phyloP scores from a whole-genome alignment of 2,329 filamentous ascomycete genomes.

The Sporothrix globosa region DNA sequence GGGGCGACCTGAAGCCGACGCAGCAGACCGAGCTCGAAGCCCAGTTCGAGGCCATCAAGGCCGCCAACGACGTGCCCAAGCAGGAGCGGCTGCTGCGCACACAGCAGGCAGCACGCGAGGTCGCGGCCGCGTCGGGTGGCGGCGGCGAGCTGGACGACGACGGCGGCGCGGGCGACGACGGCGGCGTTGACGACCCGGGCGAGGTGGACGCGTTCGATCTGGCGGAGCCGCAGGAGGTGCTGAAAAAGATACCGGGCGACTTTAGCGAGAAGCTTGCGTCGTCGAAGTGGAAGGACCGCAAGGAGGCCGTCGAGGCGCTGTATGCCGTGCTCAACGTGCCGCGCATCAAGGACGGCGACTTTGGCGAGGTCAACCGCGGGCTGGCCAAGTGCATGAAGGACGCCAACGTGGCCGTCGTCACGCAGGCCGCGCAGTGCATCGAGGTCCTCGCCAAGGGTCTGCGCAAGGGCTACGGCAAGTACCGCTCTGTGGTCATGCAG shows the following conservation, averaged over 20 bases:
- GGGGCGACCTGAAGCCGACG: constrained; percentile 91
- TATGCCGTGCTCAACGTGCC: constrained; percentile 78
- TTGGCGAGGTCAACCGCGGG: constrained; percentile 78
- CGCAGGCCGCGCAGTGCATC: constrained; percentile 88
- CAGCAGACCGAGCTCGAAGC: constrained; percentile 94
- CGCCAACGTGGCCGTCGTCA: constrained; percentile 93
- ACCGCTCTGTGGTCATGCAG: constrained; percentile 77
- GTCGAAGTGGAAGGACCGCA: constrained; percentile 97
- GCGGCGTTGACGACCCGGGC: constrained; percentile 62
- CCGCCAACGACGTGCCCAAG: constrained; percentile 74
- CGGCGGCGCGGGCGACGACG: constrained; percentile 62
- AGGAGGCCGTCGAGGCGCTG: constrained; percentile 86
- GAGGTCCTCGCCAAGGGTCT: constrained; percentile 87
- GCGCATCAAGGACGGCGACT: constrained; percentile 87
- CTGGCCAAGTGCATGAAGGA: constrained; percentile 99
- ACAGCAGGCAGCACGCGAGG: constrained; percentile 81
- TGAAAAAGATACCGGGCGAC: constrained; percentile 77
- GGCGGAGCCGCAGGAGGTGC: constrained; percentile 83
- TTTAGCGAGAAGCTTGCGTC: constrained; percentile 84
- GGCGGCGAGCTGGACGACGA: constrained; percentile 62
- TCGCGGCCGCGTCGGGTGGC: constrained; percentile 67
- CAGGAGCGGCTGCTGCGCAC: constrained; percentile 86
- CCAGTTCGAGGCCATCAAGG: constrained; percentile 89
- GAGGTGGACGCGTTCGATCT: constrained; percentile 82
- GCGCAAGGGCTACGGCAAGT: constrained; percentile 75